Percentiles rank a stretch among this genome's conserved stretches.
phyloP scores from a whole-genome alignment of 176 grass and related monocot genomes.

The Alopecurus myosuroides region DNA sequence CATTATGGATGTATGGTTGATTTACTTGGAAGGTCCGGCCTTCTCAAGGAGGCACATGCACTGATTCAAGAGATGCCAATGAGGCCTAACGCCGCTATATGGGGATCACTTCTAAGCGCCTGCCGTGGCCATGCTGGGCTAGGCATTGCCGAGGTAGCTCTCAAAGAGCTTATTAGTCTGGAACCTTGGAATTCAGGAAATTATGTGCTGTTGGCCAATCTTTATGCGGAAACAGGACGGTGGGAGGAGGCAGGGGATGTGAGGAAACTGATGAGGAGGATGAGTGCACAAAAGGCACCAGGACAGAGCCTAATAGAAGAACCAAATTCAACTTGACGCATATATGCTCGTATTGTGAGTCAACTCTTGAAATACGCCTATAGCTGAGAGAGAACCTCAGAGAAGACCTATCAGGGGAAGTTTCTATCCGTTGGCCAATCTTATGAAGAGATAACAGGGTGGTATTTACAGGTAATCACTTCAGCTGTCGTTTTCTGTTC shows the following conservation, averaged over 20 bases:
- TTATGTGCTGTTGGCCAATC: conserved; percentile 53
- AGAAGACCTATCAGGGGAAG: background rate
- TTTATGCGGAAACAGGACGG: conserved; percentile 41
- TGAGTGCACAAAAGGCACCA: conserved; percentile 47
- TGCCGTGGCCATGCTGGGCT: conserved; percentile 39
- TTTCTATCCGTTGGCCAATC: background rate
- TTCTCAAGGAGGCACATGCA: conserved; percentile 39
- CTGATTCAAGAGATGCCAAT: conserved; percentile 43
- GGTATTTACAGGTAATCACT: conserved; percentile 21
- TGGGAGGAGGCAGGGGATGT: conserved; percentile 50
- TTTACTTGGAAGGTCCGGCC: conserved; percentile 51
- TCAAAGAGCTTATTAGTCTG: conserved; percentile 61
- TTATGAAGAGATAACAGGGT: background rate
- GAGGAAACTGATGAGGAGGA: conserved; percentile 52
- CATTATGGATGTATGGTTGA: conserved; percentile 66
- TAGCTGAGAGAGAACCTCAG: background rate
- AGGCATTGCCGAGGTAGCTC: conserved; percentile 40
- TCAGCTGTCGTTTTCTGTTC: background rate
- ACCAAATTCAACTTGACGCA: conserved; percentile 3
- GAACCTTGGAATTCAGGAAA: conserved; percentile 65
- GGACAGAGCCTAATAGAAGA: conserved; percentile 45
- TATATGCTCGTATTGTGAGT: background rate
- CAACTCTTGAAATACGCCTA: background rate
- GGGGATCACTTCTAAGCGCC: conserved; percentile 49
- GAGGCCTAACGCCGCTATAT: conserved; percentile 53